Base-by-base conservation (phyloP, 2,329 filamentous ascomycete species). In the Penicillium sp. region DNA sequence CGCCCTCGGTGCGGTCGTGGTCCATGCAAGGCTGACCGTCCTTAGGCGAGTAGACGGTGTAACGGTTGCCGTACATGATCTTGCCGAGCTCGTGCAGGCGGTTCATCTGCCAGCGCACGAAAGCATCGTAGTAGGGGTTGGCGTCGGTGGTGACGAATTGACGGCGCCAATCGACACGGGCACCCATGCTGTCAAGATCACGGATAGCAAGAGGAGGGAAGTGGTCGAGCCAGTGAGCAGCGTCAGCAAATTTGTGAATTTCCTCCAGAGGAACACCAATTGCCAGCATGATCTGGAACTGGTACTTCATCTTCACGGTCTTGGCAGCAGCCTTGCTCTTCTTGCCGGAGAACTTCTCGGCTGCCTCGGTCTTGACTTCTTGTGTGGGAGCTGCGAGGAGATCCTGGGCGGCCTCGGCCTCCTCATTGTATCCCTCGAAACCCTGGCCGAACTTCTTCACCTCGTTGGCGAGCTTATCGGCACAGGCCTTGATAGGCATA, bases 61-160 rank as follows among this genome's bases (percentile, higher is more conserved):
- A 96, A 68, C 92, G 82, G 79, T 91, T 94, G 54, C 91, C 92
- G 69, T 94, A 95, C 77, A 92, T 90, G 77, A 97, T 93, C 81
- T 97, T 97, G 68, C 90, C 85, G 60, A 96, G 79, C 72, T 94
- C 90, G 76, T 89, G 91, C 50, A 97, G 83, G 62, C 90, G 89
- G 73, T 90, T 92, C 90, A 97, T 97, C 78, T 97, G 94, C 94
- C 94, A 99, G 69, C 90, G 82, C 40, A 97, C 88, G 70, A 99
- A 99, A 5, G 91, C 85, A 72, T 99, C 93, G 73, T 96, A 99
- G 79, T 94, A 97, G 5, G 91, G 92, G 76, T 99, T 99, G 36
- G 91, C 92, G 67, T 97, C 92, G 2, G 94, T 99, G 7, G 94
- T 99, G 63, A 97, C 89, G 64, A 99, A 91, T 38, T 89, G 88